Conservation (phyloP, 805 yeast species). For the Saturnispora sanitii region DNA sequence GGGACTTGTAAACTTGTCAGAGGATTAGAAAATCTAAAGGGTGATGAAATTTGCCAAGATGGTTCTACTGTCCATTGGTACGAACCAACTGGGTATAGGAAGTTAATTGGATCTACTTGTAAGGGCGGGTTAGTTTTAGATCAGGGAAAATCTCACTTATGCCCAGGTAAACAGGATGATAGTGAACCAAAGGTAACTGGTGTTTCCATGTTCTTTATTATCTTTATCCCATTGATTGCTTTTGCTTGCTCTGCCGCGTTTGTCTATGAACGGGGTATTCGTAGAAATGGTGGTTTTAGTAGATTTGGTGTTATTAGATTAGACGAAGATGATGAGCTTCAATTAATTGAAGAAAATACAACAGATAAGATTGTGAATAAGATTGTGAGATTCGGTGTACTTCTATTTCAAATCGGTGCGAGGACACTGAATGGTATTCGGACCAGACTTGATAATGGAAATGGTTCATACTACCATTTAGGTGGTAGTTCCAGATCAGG, state of each 20-base stretch:
- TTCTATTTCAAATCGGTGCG: slow-evolving; percentile 16
- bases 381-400: slow-evolving; percentile 49
- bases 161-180: slow-evolving; percentile 73
- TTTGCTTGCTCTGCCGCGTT: slow-evolving; percentile 49
- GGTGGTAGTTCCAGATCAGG: slow-evolving; percentile 15
- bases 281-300: slow-evolving; percentile 65
- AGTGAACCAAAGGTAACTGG: slow-evolving; percentile 47
- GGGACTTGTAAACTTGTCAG: slow-evolving; percentile 81
- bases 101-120: slow-evolving; percentile 78
- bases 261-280: slow-evolving; percentile 72
- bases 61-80: slow-evolving; percentile 57
- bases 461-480: slow-evolving; percentile 17
- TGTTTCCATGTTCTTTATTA: slow-evolving; percentile 39
- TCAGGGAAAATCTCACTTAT: slow-evolving; percentile 52
- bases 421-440: background rate
- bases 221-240: slow-evolving; percentile 48
- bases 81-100: slow-evolving; percentile 89
- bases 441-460: slow-evolving; percentile 3
- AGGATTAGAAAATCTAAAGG: slow-evolving; percentile 62
- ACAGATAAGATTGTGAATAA: slow-evolving; percentile 51
- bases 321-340: slow-evolving; percentile 55
- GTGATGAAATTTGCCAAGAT: slow-evolving; percentile 46
- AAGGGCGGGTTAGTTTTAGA: slow-evolving; percentile 70
- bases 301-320: slow-evolving; percentile 80
- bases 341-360: slow-evolving; percentile 48